Conservation (phyloP, 2,329 filamentous ascomycete genomes). For the Exophiala xenobiotica region DNA sequence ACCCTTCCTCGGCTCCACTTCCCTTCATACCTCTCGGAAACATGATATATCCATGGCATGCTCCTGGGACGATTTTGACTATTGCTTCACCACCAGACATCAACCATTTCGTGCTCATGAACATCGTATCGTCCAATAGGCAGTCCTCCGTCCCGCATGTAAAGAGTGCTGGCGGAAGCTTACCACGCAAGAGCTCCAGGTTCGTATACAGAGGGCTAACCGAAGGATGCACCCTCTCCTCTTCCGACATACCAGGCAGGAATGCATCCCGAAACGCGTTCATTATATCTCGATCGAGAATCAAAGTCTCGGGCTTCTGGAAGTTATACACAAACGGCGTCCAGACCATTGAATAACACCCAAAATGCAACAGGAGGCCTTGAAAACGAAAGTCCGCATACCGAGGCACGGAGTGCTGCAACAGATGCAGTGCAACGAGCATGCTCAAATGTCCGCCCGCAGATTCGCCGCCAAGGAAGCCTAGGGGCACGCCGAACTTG, state of each 20-base stretch:
- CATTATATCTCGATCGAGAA: conserved; percentile 51
- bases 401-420: conserved; percentile 36
- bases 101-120: conserved; percentile 57
- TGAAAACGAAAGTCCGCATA: conserved; percentile 43
- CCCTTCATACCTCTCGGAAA: conserved; percentile 26
- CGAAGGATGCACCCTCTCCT: conserved; percentile 45
- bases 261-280: conserved; percentile 48
- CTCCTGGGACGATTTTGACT: conserved; percentile 55
- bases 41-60: conserved; percentile 49
- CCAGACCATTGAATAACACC: conserved; percentile 51
- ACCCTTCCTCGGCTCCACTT: conserved; percentile 24
- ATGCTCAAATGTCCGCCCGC: conserved; percentile 54
- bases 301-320: conserved; percentile 36
- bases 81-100: conserved; percentile 52
- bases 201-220: conserved; percentile 56
- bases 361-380: conserved; percentile 55
- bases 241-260: conserved; percentile 44
- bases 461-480: conserved; percentile 50
- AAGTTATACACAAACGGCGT: conserved; percentile 44
- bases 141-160: conserved; percentile 56
- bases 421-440: conserved; percentile 49
- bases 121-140: conserved; percentile 52
- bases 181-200: conserved; percentile 33
- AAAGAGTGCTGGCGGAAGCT: conserved; percentile 56
- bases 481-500: conserved; percentile 43